Percentiles rank a stretch among this genome's conserved stretches.
Evolutionary conservation across 768 basidiomycete genomes (phyloP).

Genomic region (Cystoderma amianthinum): DNA sequence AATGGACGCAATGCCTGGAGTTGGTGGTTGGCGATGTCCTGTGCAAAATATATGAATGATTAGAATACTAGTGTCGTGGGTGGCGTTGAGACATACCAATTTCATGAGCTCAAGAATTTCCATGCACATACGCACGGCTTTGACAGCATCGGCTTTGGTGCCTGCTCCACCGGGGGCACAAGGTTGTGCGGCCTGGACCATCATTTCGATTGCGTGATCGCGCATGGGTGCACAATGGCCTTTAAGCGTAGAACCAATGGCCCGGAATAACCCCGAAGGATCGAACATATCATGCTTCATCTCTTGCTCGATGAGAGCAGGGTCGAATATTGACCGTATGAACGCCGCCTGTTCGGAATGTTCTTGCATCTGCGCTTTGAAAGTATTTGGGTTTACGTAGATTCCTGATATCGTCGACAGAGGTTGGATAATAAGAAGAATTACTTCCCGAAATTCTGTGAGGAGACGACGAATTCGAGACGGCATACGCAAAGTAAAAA

Average conservation of each 20-base stretch:
- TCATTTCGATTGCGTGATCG: slow-evolving; percentile 74
- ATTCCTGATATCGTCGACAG: slow-evolving; percentile 55
- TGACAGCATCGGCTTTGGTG: slow-evolving; percentile 57
- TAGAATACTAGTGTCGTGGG: neutral
- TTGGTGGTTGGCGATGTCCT: slow-evolving; percentile 98
- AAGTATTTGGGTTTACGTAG: slow-evolving; percentile 50
- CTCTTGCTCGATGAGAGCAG: slow-evolving; percentile 76
- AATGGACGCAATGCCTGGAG: slow-evolving; percentile 89
- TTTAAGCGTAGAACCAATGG: slow-evolving; percentile 78
- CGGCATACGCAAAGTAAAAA: slow-evolving; percentile 58
- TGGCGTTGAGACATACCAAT: slow-evolving; percentile 49
- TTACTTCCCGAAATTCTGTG: slow-evolving; percentile 71
- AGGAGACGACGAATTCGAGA: slow-evolving; percentile 68
- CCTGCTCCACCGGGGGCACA: slow-evolving; percentile 50
- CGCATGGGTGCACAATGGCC: slow-evolving; percentile 93
- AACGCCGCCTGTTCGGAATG: slow-evolving; percentile 58
- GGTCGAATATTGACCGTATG: slow-evolving; percentile 75
- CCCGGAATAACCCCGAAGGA: slow-evolving; percentile 67
- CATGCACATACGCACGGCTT: slow-evolving; percentile 75
- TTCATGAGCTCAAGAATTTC: slow-evolving; percentile 95
- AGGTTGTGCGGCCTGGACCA: slow-evolving; percentile 65
- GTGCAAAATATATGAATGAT: slow-evolving; percentile 7
- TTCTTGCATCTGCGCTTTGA: slow-evolving; percentile 54
- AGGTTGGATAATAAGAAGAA: slow-evolving; percentile 81
- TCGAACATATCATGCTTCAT: slow-evolving; percentile 72